Evolutionary conservation across 2,329 filamentous ascomycete genomes (phyloP).

Genomic region (Alternaria novae-zelandiae): DNA sequence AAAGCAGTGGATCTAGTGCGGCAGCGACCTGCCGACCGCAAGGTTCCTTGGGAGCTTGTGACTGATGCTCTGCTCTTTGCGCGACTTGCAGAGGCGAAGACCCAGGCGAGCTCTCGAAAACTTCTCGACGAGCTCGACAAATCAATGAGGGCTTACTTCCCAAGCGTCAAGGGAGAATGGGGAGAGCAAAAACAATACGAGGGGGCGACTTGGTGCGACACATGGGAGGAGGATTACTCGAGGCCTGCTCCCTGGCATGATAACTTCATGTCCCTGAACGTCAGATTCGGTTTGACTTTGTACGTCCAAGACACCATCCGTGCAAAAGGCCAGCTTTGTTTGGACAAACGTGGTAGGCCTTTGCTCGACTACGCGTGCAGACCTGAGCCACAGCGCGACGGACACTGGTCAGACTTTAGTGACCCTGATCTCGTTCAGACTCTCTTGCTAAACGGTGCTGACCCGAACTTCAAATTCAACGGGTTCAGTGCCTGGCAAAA

Average conservation of each 20-base stretch:
- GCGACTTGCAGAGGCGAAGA: not conserved
- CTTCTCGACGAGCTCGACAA: not conserved
- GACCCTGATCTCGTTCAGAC: not conserved
- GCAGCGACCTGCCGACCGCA: not conserved
- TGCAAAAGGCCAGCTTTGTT: not conserved
- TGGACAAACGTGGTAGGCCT: not conserved
- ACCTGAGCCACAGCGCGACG: not conserved
- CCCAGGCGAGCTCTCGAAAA: not conserved
- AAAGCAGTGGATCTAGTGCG: rapidly evolving
- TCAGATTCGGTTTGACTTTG: not conserved
- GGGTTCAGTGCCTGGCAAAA: not conserved
- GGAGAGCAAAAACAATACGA: not conserved
- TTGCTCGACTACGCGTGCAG: not conserved
- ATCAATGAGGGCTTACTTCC: not conserved
- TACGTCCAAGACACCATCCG: not conserved
- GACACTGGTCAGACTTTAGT: not conserved
- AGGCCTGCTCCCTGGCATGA: not conserved
- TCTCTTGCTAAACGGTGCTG: too few relatives aligned
- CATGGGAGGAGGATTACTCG: not conserved
- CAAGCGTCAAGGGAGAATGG: too few relatives aligned
- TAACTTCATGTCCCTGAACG: not conserved
- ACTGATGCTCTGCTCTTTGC: rapidly evolving
- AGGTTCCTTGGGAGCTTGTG: not conserved
- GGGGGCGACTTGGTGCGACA: not conserved
- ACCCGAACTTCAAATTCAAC: not conserved